These are phyloP conservation scores for Fusarium buxicola DNA, from an alignment of 2,329 filamentous ascomycete species.

Conservation along the genomic window DNA sequence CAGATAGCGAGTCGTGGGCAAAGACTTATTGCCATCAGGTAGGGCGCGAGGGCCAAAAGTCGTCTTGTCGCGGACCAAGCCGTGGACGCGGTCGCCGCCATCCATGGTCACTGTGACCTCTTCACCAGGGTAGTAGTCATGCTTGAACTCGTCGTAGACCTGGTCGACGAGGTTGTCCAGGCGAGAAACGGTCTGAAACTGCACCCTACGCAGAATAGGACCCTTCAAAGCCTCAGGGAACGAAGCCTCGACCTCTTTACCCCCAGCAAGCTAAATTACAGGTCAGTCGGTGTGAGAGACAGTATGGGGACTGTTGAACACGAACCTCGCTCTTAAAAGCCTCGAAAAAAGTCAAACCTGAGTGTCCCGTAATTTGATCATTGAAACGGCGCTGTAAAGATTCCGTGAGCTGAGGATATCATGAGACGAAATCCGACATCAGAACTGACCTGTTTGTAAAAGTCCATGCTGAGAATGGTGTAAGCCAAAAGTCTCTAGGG, in stretches of 20 bases:
- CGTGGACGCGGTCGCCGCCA: slow-evolving; percentile 76
- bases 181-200: slow-evolving; percentile 88
- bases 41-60: slow-evolving; percentile 71
- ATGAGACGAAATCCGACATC: slow-evolving; percentile 9
- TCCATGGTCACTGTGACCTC: slow-evolving; percentile 78
- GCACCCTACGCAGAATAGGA: slow-evolving; percentile 88
- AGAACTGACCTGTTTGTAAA: slow-evolving; percentile 83
- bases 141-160: slow-evolving; percentile 83
- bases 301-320: slow-evolving; percentile 26
- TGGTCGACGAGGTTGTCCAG: slow-evolving; percentile 83
- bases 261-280: slow-evolving; percentile 73
- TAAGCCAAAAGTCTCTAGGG: slow-evolving; percentile 24
- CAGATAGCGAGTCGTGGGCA: slow-evolving; percentile 82
- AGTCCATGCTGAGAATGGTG: slow-evolving; percentile 76
- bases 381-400: slow-evolving; percentile 81
- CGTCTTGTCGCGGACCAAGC: slow-evolving; percentile 86
- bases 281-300: slow-evolving; percentile 23
- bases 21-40: slow-evolving; percentile 76
- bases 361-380: slow-evolving; percentile 95
- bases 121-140: slow-evolving; percentile 92
- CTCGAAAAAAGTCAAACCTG: slow-evolving; percentile 90
- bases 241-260: slow-evolving; percentile 87
- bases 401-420: slow-evolving; percentile 31
- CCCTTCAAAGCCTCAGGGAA: slow-evolving; percentile 94
- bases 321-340: slow-evolving; percentile 90